These are phyloP conservation scores for Trichoderma atroviride DNA, from an alignment of 2,329 filamentous ascomycete genomes.

Conservation along the genomic window DNA sequence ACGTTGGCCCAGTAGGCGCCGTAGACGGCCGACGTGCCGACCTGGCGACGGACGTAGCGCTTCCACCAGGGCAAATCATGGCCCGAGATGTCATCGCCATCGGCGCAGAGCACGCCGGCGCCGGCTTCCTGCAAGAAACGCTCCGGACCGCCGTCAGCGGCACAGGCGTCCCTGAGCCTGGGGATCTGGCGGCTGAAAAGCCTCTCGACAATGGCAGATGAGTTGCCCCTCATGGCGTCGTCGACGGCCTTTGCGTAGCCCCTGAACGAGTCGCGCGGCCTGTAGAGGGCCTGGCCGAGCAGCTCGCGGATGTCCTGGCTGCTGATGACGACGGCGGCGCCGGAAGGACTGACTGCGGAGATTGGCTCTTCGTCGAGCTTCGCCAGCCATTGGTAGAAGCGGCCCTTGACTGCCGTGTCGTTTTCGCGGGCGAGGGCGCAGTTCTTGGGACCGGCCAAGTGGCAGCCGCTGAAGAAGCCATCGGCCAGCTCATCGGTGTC, in stretches of 20 bases:
- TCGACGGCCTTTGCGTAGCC: not conserved
- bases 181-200: not conserved
- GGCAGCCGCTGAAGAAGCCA: not conserved
- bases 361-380: not conserved
- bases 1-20: constrained; percentile 41
- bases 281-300: not conserved
- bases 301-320: constrained; percentile 35
- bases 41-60: constrained; percentile 36
- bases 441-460: not conserved
- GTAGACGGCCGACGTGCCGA: constrained; percentile 36
- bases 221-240: not conserved
- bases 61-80: not conserved
- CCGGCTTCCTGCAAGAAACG: not conserved
- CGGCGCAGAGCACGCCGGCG: not conserved
- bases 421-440: not conserved
- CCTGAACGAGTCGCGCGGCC: not conserved
- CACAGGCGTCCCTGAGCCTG: not conserved
- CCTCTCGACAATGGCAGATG: not conserved
- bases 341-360: constrained; percentile 20
- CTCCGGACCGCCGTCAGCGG: not conserved
- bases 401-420: not conserved
- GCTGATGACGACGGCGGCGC: constrained; percentile 36
- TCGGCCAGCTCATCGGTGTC: not conserved
- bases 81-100: not conserved
- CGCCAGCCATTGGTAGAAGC: not conserved